phyloP scores from a whole-genome alignment of 495 filamentous ascomycete genomes.

The Hyaloscypha finlandica region DNA sequence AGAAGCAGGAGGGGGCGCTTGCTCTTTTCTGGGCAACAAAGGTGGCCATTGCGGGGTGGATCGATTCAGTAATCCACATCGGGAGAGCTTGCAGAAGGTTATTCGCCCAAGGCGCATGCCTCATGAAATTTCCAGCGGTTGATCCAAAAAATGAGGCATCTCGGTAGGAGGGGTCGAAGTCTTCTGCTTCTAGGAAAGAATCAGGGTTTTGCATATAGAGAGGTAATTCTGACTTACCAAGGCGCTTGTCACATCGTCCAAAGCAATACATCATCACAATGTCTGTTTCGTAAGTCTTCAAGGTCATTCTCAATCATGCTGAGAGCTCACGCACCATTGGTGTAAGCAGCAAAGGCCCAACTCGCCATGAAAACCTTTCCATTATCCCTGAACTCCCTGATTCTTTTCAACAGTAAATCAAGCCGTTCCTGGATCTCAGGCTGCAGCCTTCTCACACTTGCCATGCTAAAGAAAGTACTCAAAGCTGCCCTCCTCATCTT shows the following conservation, averaged over 20 bases:
- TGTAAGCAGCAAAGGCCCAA: neutral
- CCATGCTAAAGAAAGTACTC: conserved; percentile 52
- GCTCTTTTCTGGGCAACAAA: neutral
- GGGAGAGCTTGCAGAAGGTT: neutral
- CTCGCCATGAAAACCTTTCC: neutral
- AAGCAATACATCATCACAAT: conserved; percentile 3
- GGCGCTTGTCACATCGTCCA: neutral
- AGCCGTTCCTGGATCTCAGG: conserved; percentile 47
- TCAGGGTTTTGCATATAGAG: too few relatives aligned
- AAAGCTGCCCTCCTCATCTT: conserved; percentile 40
- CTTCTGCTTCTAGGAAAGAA: neutral
- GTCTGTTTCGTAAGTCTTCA: neutral
- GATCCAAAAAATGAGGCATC: conserved; percentile 4
- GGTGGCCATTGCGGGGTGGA: neutral
- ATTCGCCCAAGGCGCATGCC: neutral
- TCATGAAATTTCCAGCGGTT: neutral
- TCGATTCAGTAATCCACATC: neutral
- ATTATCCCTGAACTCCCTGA: neutral
- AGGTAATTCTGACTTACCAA: neutral
- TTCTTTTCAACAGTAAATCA: conserved; percentile 36
- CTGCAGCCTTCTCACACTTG: conserved; percentile 42
- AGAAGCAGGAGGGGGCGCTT: neutral
- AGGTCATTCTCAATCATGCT: neutral
- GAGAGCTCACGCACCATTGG: neutral
- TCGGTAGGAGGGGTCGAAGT: neutral